Evolutionary conservation across 2,329 filamentous ascomycete species (phyloP).

Genomic region (Aspergillus phoenicis): DNA sequence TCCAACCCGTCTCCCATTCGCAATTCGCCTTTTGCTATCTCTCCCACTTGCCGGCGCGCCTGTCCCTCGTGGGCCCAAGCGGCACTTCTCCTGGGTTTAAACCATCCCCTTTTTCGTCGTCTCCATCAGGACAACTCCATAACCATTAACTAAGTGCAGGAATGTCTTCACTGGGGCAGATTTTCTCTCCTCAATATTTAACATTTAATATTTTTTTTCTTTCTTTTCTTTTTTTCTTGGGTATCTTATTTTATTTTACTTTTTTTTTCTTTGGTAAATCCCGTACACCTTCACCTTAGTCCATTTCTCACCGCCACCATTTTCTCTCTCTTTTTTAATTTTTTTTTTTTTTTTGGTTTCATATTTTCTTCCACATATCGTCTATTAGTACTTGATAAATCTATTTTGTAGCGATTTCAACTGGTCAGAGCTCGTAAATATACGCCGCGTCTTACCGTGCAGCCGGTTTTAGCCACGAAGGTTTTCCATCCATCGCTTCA

Average conservation of each 20-base stretch:
- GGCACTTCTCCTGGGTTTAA: slow-evolving; percentile 15
- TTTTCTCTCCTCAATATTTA: too few relatives aligned
- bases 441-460: not conserved
- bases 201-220: too few relatives aligned
- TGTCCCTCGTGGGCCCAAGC: slow-evolving; percentile 22
- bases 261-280: too few relatives aligned
- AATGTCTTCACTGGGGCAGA: not conserved
- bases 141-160: not conserved
- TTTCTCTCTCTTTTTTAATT: too few relatives aligned
- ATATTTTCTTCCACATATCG: too few relatives aligned
- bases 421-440: not conserved
- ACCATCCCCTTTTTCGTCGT: slow-evolving; percentile 7
- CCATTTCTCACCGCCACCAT: too few relatives aligned
- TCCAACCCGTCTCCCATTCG: slow-evolving; percentile 7
- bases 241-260: too few relatives aligned
- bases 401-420: too few relatives aligned
- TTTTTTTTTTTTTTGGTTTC: too few relatives aligned
- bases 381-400: too few relatives aligned
- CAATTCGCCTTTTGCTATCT: not conserved
- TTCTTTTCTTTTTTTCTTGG: too few relatives aligned
- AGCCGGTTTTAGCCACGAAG: not conserved
- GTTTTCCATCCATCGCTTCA: slow-evolving; percentile 2
- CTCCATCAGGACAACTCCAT: not conserved
- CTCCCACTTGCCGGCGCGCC: slow-evolving; percentile 9
- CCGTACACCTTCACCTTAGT: too few relatives aligned